Evolutionary conservation across 1,284 basidiomycete genomes (phyloP).

Genomic region (Xerocomus amazonicus): DNA sequence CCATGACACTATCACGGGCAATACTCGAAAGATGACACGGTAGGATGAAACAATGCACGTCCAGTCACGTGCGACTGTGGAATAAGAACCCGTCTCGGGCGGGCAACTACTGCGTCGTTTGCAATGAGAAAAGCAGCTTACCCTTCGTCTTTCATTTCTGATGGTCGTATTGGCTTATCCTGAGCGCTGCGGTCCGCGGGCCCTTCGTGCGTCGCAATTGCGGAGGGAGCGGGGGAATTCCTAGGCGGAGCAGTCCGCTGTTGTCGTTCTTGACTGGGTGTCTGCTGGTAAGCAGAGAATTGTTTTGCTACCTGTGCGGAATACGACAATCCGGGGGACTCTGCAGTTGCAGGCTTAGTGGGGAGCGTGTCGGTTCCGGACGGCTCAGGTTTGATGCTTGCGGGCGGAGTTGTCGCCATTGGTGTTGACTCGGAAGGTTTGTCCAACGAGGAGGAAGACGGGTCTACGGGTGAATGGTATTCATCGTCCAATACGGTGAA

Average conservation of each 20-base stretch:
- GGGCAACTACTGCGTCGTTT: constrained; percentile 17
- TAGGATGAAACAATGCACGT: constrained; percentile 12
- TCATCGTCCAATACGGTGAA: constrained; percentile 38
- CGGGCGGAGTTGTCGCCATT: constrained; percentile 4
- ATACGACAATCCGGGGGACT: constrained; percentile 42
- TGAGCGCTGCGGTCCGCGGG: constrained; percentile 24
- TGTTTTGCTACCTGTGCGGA: constrained; percentile 71
- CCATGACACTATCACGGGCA: constrained; percentile 27
- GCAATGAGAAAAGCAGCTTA: constrained; percentile 49
- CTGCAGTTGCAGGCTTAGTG: constrained; percentile 26
- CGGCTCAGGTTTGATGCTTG: constrained; percentile 18
- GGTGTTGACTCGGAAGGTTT: constrained; percentile 10
- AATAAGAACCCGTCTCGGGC: constrained; percentile 1
- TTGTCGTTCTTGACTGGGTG: constrained; percentile 63
- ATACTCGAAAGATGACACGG: constrained; percentile 10
- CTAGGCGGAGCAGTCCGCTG: constrained; percentile 34
- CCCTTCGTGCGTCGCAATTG: constrained; percentile 36
- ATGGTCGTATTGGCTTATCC: constrained; percentile 54
- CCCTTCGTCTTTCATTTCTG: constrained; percentile 93
- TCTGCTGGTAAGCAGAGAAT: constrained; percentile 65
- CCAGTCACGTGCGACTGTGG: constrained; percentile 4
- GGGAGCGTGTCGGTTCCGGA: constrained; percentile 31
- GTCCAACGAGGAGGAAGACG: constrained; percentile 10
- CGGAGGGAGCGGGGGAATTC: constrained; percentile 23
- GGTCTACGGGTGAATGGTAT: constrained; percentile 23